These are phyloP conservation scores for Verruconis gallopava DNA, from an alignment of 2,329 filamentous ascomycete species.

Conservation along the genomic window DNA sequence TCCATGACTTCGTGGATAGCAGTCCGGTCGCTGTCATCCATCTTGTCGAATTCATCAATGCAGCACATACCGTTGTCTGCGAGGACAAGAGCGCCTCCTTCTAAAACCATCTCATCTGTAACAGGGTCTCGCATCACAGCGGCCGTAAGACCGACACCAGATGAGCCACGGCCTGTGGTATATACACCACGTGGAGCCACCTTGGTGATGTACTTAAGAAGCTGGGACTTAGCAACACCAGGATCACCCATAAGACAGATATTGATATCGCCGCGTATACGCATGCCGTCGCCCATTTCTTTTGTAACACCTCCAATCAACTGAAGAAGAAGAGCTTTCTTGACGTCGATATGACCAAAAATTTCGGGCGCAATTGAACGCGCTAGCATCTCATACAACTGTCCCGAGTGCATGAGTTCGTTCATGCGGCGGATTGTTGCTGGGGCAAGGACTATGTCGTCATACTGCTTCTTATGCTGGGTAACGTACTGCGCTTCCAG, in stretches of 20 bases:
- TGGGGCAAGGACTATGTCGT: conserved; percentile 75
- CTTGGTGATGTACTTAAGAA: conserved; percentile 97
- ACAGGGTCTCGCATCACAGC: conserved; percentile 76
- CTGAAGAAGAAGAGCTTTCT: conserved; percentile 90
- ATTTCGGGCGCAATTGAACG: conserved; percentile 97
- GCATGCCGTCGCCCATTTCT: conserved; percentile 95
- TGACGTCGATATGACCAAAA: conserved; percentile 90
- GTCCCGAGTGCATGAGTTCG: conserved; percentile 69
- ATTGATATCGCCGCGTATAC: conserved; percentile 97
- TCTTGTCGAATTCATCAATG: conserved; percentile 82
- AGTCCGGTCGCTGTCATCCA: conserved; percentile 72
- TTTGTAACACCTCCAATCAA: conserved; percentile 94
- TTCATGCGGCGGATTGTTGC: conserved; percentile 73
- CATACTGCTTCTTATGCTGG: conserved; percentile 97
- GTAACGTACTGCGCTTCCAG: conserved; percentile 85
- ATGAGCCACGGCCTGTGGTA: conserved; percentile 68
- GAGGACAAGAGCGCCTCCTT: conserved; percentile 66
- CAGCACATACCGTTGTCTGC: conserved; percentile 78
- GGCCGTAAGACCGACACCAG: conserved; percentile 69
- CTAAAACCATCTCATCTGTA: conserved; percentile 73
- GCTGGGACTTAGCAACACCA: conserved; percentile 97
- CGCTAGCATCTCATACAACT: conserved; percentile 90
- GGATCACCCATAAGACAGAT: conserved; percentile 98
- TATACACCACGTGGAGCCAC: conserved; percentile 87
- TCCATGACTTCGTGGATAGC: conserved; percentile 85